A percentile compares a stretch with the other conserved stretches of the same genome.
These are phyloP conservation scores for Tephrocybe sp. DNA, from an alignment of 768 basidiomycete species.

Conservation along the genomic window DNA sequence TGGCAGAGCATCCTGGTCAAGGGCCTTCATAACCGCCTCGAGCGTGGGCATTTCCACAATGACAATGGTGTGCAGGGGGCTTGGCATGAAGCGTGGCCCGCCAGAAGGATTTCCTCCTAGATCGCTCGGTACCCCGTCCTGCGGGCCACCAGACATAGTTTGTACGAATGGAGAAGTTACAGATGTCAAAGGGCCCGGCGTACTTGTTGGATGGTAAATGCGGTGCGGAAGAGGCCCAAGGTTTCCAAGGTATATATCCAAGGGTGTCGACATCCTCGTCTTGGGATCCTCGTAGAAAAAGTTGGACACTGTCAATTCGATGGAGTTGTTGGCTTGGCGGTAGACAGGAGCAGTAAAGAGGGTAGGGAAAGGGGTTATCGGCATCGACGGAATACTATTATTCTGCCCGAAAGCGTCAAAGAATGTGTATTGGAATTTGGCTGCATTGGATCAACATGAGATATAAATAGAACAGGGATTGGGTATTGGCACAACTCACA, in stretches of 20 bases:
- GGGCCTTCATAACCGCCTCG: constrained; percentile 71
- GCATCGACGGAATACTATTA: constrained; percentile 70
- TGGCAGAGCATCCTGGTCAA: constrained; percentile 69
- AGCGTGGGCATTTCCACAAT: constrained; percentile 84
- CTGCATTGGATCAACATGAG: constrained; percentile 34
- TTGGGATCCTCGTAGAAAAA: constrained; percentile 82
- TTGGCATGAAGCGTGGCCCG: constrained; percentile 50
- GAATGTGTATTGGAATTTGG: constrained; percentile 93
- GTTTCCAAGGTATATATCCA: constrained; percentile 88
- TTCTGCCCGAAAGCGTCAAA: constrained; percentile 87
- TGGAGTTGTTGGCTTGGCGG: constrained; percentile 65
- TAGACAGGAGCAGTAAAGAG: constrained; percentile 80
- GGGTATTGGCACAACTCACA: constrained; percentile 55
- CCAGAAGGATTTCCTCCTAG: constrained; percentile 28
- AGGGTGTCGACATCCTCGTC: constrained; percentile 60
- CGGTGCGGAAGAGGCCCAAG: constrained; percentile 83
- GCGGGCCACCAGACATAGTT: constrained; percentile 39
- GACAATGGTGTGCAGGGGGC: constrained; percentile 74
- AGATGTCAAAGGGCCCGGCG: constrained; percentile 66
- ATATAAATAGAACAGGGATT: constrained; percentile 1
- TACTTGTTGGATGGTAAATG: constrained; percentile 65
- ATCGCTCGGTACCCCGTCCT: constrained; percentile 31
- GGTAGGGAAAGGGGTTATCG: constrained; percentile 90
- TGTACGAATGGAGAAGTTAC: constrained; percentile 57
- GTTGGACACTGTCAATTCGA: constrained; percentile 85